Base-by-base conservation (phyloP, 495 filamentous ascomycete genomes). In the Podospora bellae-mahoneyi region DNA sequence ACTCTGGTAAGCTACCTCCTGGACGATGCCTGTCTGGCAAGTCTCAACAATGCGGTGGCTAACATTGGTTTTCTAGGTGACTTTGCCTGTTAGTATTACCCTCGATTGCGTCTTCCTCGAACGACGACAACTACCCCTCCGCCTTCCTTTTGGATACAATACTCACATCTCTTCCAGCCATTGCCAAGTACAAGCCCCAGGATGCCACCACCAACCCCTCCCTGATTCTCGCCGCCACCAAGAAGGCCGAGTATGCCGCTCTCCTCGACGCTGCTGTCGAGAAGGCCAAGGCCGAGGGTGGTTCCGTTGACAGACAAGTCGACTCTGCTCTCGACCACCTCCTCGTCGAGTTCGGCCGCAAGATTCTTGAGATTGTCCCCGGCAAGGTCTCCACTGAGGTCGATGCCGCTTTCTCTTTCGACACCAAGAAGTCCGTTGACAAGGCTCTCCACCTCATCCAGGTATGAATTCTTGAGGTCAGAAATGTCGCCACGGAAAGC, bases 201-300 rank as follows among this genome's bases (percentile, higher is more conserved):
- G 95, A 99, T 91, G 95, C 94, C 75, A 97, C 94, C 77, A 99
- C 95, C 81, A 99, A 99, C 86, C 95, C 95, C 54, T 97, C 95
- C 70, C 86, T 99, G 76, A 97, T 99, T 81, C 88, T 99, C 77
- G 93, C 92, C 73, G 95, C 95, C 66, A 92, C 96, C 78, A 97
- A 99, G 88, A 99, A 98, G 88, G 77, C 91, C 77, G 94, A 97
- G 79, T 99, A 99, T 79, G 93, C 93, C 75, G 87, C 88, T 75
- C 84, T 99, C 67, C 94, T 98, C 75, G 94, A 99, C 75, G 82
- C 85, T 60, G 93, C 95, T 67, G 86, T 97, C 73, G 88, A 82
- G 68, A 91, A 93, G 78, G 95, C 92, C 76, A 97, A 96, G 88
- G 71, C 81, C 60, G 81, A 93, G 77, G 86, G 89, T 62, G 79